Evolutionary conservation across 768 basidiomycete species (phyloP).

Genomic region (Tricholomella constricta): DNA sequence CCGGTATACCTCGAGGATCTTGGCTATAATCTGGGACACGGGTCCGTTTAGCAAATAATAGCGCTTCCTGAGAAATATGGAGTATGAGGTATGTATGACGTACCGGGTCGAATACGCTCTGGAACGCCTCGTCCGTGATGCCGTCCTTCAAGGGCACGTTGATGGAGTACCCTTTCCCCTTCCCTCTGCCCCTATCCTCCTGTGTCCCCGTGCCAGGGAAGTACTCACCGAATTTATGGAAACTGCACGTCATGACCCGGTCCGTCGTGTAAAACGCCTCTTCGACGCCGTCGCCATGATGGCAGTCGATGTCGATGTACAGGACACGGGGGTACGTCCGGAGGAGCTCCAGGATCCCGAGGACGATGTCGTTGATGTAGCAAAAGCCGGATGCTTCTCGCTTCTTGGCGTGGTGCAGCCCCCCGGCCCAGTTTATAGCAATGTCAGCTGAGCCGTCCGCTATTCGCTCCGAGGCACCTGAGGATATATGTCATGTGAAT

Average conservation of each 20-base stretch:
- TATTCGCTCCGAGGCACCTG: constrained; percentile 83
- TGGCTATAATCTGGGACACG: constrained; percentile 72
- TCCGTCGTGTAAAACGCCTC: constrained; percentile 98
- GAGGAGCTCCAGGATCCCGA: constrained; percentile 92
- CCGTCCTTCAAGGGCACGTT: constrained; percentile 96
- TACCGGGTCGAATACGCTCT: constrained; percentile 91
- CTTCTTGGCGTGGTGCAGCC: constrained; percentile 99
- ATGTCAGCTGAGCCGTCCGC: constrained; percentile 87
- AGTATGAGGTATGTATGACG: constrained; percentile 27
- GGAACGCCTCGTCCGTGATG: constrained; percentile 86
- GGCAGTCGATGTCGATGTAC: constrained; percentile 98
- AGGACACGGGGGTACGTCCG: constrained; percentile 84
- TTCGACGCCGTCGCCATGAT: constrained; percentile 98
- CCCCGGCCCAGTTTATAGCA: constrained; percentile 97
- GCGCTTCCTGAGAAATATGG: background rate
- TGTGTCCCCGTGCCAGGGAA: constrained; percentile 89
- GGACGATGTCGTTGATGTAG: constrained; percentile 98
- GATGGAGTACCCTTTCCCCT: constrained; percentile 84
- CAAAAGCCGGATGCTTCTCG: constrained; percentile 98
- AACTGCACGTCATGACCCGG: constrained; percentile 94
- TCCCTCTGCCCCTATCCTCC: constrained; percentile 81
- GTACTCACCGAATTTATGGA: constrained; percentile 97
- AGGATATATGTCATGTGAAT: background rate
- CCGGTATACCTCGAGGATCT: constrained; percentile 83
- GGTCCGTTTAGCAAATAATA: background rate